Percentiles rank a stretch among this genome's conserved stretches.
Evolutionary conservation across 257 asterid genomes (phyloP).

Genomic region (Nicotiana paniculata): DNA sequence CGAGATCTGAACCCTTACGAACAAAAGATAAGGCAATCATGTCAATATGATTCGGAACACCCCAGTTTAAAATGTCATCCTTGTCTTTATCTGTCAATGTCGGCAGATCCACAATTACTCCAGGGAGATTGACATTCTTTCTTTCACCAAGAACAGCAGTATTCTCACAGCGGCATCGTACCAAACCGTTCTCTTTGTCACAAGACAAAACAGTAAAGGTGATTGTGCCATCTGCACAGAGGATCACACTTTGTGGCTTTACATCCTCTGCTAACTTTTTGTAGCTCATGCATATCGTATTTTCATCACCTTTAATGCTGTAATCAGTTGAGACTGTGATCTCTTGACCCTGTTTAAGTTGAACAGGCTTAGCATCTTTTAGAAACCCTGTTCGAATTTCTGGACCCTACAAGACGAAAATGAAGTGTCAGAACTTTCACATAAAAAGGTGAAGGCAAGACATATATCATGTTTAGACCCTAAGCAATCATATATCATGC

Average conservation of each 20-base stretch:
- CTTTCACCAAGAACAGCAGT: constrained; percentile 65
- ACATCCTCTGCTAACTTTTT: constrained; percentile 56
- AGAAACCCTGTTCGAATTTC: constrained; percentile 64
- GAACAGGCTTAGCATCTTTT: constrained; percentile 59
- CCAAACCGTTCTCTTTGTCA: constrained; percentile 48
- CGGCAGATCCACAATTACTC: constrained; percentile 65
- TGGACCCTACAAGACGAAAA: constrained; percentile 41
- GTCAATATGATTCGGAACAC: constrained; percentile 60
- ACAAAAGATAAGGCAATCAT: constrained; percentile 72
- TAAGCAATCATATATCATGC: background rate
- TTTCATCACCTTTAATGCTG: constrained; percentile 52
- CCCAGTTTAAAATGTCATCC: constrained; percentile 68
- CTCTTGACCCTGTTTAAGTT: constrained; percentile 55
- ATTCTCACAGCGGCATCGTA: constrained; percentile 55
- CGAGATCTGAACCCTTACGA: constrained; percentile 68
- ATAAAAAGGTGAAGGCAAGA: background rate
- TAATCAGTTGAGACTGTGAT: constrained; percentile 61
- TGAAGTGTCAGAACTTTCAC: background rate
- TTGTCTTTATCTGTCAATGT: constrained; percentile 67
- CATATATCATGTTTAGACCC: background rate
- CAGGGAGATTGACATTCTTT: constrained; percentile 73
- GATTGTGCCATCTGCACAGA: constrained; percentile 69
- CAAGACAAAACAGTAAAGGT: constrained; percentile 44
- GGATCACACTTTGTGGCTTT: constrained; percentile 47
- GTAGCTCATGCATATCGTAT: constrained; percentile 63